Evolutionary conservation across 441 rosid species (phyloP).

Genomic region (Lepidium campestre): DNA sequence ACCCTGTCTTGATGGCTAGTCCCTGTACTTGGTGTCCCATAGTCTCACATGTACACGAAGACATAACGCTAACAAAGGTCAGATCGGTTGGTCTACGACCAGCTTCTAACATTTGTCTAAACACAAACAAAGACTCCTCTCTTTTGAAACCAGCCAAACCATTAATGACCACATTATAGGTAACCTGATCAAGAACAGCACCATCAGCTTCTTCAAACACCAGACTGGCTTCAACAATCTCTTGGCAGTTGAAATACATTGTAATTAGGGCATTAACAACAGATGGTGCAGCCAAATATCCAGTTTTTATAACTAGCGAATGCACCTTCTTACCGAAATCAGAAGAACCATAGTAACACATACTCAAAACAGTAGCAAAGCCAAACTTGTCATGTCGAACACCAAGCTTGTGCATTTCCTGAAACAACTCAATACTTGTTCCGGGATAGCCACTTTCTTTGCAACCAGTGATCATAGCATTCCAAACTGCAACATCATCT

Average conservation of each 20-base stretch:
- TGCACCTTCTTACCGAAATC: constrained; percentile 64
- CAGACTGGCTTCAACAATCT: constrained; percentile 29
- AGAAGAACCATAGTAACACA: constrained; percentile 33
- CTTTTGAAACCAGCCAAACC: constrained; percentile 45
- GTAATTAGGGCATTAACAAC: constrained; percentile 64
- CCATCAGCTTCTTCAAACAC: constrained; percentile 48
- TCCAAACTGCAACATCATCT: constrained; percentile 55
- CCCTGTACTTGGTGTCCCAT: constrained; percentile 39
- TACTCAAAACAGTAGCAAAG: constrained; percentile 59
- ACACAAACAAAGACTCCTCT: constrained; percentile 39
- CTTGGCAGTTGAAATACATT: constrained; percentile 50
- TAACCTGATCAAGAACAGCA: constrained; percentile 43
- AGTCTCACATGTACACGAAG: constrained; percentile 32
- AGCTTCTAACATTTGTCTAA: constrained; percentile 43
- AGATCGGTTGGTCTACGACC: constrained; percentile 51
- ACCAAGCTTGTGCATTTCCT: constrained; percentile 51
- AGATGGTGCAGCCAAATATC: constrained; percentile 37
- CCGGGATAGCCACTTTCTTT: constrained; percentile 43
- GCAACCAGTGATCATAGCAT: constrained; percentile 72
- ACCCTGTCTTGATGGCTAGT: constrained; percentile 40
- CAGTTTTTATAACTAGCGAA: constrained; percentile 49
- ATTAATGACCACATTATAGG: constrained; percentile 64
- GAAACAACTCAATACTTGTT: constrained; percentile 43
- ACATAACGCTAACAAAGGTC: constrained; percentile 56
- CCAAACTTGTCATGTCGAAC: constrained; percentile 59